Conservation (phyloP, 2,329 filamentous ascomycete genomes). For the Neonectria faginata region DNA sequence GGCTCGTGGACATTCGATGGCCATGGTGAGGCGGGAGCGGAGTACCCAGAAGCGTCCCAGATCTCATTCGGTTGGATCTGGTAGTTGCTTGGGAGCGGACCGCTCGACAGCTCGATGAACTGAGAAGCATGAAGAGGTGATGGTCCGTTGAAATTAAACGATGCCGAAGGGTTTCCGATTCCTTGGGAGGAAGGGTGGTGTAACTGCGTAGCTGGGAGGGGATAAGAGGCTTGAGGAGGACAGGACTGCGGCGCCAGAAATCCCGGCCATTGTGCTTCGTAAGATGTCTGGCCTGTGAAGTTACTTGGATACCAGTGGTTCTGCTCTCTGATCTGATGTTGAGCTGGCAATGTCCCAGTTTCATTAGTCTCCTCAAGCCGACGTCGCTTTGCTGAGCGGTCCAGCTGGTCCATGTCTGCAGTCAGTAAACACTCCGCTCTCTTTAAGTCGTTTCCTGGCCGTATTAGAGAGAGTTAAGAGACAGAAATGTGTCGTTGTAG, state of each 20-base stretch:
- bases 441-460: background rate
- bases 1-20: background rate
- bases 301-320: too few relatives aligned
- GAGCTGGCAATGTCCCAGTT: background rate
- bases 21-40: background rate
- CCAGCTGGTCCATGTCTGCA: background rate
- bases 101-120: background rate
- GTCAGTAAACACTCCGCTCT: background rate
- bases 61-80: background rate
- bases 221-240: background rate
- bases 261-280: background rate
- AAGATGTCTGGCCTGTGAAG: background rate
- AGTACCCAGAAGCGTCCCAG: background rate
- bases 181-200: background rate
- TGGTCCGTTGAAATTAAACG: background rate
- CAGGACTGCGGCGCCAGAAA: background rate
- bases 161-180: background rate
- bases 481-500: background rate
- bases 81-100: background rate
- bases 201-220: background rate
- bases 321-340: too few relatives aligned
- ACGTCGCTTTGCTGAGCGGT: slow-evolving; percentile 4
- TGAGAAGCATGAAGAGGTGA: background rate
- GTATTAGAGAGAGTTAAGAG: background rate
- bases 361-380: background rate